Base-by-base conservation (phyloP, 2,329 filamentous ascomycete species). In the Corynespora cassiicola region DNA sequence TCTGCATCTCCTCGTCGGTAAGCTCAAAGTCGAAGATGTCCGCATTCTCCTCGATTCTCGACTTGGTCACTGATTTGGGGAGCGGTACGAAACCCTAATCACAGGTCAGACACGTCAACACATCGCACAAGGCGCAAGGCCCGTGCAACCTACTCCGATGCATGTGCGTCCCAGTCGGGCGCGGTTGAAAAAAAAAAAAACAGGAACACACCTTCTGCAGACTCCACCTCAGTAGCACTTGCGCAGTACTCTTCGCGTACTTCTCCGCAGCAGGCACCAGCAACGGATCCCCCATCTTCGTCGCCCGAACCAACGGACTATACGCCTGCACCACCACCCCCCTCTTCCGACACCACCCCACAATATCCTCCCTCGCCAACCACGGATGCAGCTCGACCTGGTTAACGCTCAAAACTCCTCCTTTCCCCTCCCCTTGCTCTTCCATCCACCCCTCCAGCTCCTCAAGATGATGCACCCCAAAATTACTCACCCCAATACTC, bases 341-440 rank as follows among this genome's bases (percentile, higher is more conserved):
- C 36, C 73, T 66, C 65, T 84, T 75, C 47, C 76, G 67, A 54
- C 87, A 87, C 90, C 90, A 96, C 30, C 80, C 73, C 7, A 85
- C 83, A 45, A 96, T 89, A 58, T 96, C 90, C 15, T 77, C 73
- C n/a, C 90, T 78, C 7, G 84, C 77, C 26, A 90, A 81, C 90
- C 90, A 96, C 1, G 91, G 91, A 68, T 96, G 91, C 8, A 96
- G 73, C 70, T 96, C 91, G 69, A 70, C 48, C 70, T 96, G 91
- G 25, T 89, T 90, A 23, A 96, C 87, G 45, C 85, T 87, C 58
- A 96, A 79, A 25, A 88, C 74, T 16, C 88, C 88, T 4, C 79
- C 80, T 51, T 82, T 84, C 7, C 84, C 85, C 40, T 74, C 82
- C 29, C 82, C 77, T 27, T 79, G 77, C 65, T 82, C 80, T 56